Evolutionary conservation across 805 yeast genomes (phyloP), one percentile per base, ranked within the genome.

Genomic region (Starmera pachycereana): DNA sequence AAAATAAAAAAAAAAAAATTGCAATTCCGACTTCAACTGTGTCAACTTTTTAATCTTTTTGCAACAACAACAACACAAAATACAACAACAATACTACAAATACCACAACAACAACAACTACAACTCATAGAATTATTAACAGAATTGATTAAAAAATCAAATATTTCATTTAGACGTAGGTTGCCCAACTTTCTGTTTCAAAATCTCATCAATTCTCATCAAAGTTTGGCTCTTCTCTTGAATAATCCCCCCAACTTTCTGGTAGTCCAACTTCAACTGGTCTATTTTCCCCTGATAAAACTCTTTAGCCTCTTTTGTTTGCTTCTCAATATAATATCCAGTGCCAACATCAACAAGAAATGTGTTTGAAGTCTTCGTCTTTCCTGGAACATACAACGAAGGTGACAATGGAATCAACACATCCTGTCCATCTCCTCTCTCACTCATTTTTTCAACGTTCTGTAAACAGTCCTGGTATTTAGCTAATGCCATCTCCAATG

Each of bases 321-420:
- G 18, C 18, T 16, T 92, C 56, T 87, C 96, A 13, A 88, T 89
- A 56, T 74, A 92, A 57, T 92, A 92, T 3, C 97, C 97, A 0
- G 98, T 92, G 30, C 98, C 98, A 22, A 92, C 80, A 56, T 92
- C 98, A 9, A 92, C 96, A 57, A 92, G 67, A 52, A 81, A 92
- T 43, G 72, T 77, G 44, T 79, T 72, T 38, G 71, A 71, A 42
- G 81, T 76, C 35, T 69, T 67, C 38, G 85, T 71, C 40, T 67
- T 73, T 2, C 97, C 98, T 4, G 96, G 95, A 25, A 92, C 81
- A 50, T 92, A 92, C 33, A 92, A 65, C 0, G 96, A 86, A 14
- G 88, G 71, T 0, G 97, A 86, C 44, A 94, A 69, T 6, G 98
- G 98, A 1, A 92, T 86, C 46, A 92, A 65, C 16, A 90, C 58